Conservation (phyloP, 2,329 filamentous ascomycete genomes). For the Cryphonectria radicalis region DNA sequence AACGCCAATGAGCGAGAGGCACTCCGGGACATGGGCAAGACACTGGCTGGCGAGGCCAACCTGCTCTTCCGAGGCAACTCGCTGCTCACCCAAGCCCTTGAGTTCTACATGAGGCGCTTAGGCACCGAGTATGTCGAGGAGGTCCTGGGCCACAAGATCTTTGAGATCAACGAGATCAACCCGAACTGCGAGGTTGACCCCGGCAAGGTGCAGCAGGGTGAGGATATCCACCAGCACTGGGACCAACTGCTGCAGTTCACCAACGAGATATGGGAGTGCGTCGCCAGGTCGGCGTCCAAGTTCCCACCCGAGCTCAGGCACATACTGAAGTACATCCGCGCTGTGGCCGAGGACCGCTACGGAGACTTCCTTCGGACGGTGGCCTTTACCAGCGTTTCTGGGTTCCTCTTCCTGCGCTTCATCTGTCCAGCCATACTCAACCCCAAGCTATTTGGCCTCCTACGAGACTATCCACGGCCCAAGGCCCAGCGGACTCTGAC, state of each 20-base stretch:
- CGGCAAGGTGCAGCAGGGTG: conserved; percentile 66
- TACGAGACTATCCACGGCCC: conserved; percentile 80
- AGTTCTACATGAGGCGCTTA: conserved; percentile 92
- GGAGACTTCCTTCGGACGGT: conserved; percentile 90
- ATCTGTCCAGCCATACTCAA: conserved; percentile 97
- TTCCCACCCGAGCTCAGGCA: conserved; percentile 82
- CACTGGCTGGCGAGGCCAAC: conserved; percentile 85
- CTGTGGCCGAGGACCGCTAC: conserved; percentile 92
- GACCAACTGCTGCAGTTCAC: conserved; percentile 74
- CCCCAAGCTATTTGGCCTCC: conserved; percentile 86
- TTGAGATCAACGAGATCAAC: conserved; percentile 88
- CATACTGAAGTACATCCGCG: conserved; percentile 88
- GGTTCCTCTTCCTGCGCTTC: conserved; percentile 92
- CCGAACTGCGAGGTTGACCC: conserved; percentile 96
- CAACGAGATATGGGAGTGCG: conserved; percentile 83
- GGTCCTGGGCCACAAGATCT: conserved; percentile 80
- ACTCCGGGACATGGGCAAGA: conserved; percentile 76
- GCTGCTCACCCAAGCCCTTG: conserved; percentile 87
- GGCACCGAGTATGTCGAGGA: conserved; percentile 93
- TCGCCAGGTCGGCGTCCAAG: conserved; percentile 72
- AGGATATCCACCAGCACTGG: conserved; percentile 87
- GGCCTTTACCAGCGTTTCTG: conserved; percentile 91
- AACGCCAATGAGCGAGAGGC: conserved; percentile 69
- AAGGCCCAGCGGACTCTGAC: conserved; percentile 87
- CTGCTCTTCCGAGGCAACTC: conserved; percentile 95